These are phyloP conservation scores for Talaromyces verruculosus DNA, from an alignment of 2,329 filamentous ascomycete genomes.

Conservation along the genomic window DNA sequence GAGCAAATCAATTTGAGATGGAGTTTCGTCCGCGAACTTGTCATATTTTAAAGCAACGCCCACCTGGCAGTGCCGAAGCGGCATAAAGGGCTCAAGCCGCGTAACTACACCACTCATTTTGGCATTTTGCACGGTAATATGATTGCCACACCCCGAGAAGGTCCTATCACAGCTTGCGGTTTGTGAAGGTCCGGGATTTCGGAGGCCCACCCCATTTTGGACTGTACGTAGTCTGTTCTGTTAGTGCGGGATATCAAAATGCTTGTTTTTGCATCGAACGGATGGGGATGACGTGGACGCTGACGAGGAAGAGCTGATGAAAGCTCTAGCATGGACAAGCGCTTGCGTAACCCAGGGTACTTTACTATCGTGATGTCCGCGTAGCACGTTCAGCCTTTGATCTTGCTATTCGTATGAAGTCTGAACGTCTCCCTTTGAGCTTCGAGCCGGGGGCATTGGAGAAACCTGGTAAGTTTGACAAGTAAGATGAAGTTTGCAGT, in stretches of 20 bases:
- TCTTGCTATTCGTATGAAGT: not conserved
- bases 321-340: slow-evolving; percentile 9
- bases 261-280: not conserved
- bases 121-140: slow-evolving; percentile 1
- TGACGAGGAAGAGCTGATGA: slow-evolving; percentile 16
- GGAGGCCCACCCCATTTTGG: not conserved
- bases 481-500: not conserved
- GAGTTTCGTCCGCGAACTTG: not conserved
- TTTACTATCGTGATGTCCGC: not conserved
- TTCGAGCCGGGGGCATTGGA: not conserved
- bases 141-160: not conserved
- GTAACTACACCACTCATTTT: not conserved
- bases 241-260: not conserved
- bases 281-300: slow-evolving; percentile 17
- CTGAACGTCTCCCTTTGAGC: too few relatives aligned
- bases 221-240: not conserved
- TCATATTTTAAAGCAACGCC: not conserved
- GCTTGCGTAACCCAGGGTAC: not conserved
- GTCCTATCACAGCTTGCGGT: not conserved
- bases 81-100: not conserved
- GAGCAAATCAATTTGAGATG: not conserved
- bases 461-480: not conserved
- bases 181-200: not conserved
- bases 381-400: not conserved
- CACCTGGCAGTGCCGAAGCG: not conserved